Evolutionary conservation across 805 yeast species (phyloP).

Genomic region (Sugiyamaella floridensis): DNA sequence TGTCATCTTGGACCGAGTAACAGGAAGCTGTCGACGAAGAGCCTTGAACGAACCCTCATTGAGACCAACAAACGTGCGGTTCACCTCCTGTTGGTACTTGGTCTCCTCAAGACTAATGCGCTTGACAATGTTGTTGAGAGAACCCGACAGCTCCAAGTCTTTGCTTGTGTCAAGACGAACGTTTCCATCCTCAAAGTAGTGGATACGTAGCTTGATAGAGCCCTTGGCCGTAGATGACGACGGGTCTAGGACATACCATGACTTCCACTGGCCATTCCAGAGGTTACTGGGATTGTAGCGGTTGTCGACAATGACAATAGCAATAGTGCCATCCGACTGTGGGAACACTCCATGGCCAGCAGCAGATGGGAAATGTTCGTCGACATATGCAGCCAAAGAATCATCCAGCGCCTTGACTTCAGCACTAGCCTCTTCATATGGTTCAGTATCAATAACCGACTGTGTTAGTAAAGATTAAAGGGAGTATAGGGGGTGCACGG

Average conservation of each 20-base stretch:
- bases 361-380: conserved; percentile 61
- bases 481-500: neutral
- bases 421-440: neutral
- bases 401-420: conserved; percentile 1
- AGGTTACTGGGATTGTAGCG: conserved; percentile 67
- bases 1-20: conserved; percentile 82
- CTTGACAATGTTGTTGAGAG: conserved; percentile 29
- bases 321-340: conserved; percentile 26
- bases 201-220: conserved; percentile 60
- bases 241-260: conserved; percentile 46
- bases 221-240: conserved; percentile 41
- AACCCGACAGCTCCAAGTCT: conserved; percentile 11
- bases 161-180: conserved; percentile 60
- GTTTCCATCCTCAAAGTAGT: conserved; percentile 94
- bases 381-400: conserved; percentile 40
- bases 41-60: conserved; percentile 78
- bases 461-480: neutral
- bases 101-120: conserved; percentile 53
- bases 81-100: conserved; percentile 50
- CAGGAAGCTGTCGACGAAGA: conserved; percentile 84
- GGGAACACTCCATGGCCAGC: conserved; percentile 41
- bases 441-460: neutral
- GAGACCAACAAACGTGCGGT: conserved; percentile 57
- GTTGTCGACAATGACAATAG: conserved; percentile 60
- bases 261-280: conserved; percentile 86